Percentiles rank a stretch among this genome's conserved stretches.
phyloP scores from a whole-genome alignment of 2,329 filamentous ascomycete species.

The Stagonosporopsis vannaccii region DNA sequence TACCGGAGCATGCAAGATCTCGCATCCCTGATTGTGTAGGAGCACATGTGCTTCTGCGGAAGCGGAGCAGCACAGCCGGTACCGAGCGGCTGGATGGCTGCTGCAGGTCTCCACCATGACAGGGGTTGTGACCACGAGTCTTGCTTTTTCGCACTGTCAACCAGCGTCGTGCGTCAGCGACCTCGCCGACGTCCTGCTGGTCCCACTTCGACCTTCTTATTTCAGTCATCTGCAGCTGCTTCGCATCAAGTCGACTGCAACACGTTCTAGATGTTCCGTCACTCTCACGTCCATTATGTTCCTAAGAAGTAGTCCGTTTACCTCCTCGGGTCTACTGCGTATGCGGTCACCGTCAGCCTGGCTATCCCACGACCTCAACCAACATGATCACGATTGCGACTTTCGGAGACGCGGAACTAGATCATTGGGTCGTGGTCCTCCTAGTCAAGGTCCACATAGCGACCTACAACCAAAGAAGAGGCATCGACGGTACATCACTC shows the following conservation, averaged over 20 bases:
- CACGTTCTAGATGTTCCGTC: conserved; percentile 18
- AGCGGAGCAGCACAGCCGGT: conserved; percentile 32
- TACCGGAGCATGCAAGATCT: conserved; percentile 27
- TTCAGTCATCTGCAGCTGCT: conserved; percentile 23
- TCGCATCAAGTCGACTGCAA: conserved; percentile 12
- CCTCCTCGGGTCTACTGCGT: background rate
- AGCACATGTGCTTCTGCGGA: conserved; percentile 41
- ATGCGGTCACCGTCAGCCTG: background rate
- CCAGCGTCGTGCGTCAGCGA: conserved; percentile 13
- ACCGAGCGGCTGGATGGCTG: conserved; percentile 26
- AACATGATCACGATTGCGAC: background rate
- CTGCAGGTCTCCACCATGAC: conserved; percentile 9
- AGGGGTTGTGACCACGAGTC: conserved; percentile 20
- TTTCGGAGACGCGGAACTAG: background rate
- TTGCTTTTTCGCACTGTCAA: conserved; percentile 18
- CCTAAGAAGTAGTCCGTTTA: background rate
- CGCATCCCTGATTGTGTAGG: conserved; percentile 21
- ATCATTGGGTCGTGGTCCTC: background rate
- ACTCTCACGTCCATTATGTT: background rate
- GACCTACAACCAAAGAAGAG: background rate
- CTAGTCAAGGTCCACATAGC: background rate
- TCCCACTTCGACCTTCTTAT: conserved; percentile 22
- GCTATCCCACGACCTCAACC: background rate
- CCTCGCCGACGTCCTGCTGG: conserved; percentile 25
- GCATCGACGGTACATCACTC: background rate